Base-by-base conservation (phyloP, 2,329 filamentous ascomycete genomes). In the Pestalotiopsis sp. region DNA sequence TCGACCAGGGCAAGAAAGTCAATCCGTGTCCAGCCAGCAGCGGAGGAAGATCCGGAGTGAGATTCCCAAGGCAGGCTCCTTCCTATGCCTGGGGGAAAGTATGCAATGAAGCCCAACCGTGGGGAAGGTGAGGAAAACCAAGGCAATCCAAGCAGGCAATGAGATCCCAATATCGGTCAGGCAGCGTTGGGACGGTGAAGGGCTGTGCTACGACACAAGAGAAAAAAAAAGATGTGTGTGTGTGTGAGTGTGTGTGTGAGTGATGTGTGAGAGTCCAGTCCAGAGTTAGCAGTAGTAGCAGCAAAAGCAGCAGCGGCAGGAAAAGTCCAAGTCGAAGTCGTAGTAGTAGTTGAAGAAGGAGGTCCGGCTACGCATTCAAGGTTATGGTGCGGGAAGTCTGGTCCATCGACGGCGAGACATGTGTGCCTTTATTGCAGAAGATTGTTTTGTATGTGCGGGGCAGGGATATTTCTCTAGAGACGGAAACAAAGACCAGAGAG, bases 351-450 rank as follows among this genome's bases (percentile, higher is more conserved):
- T 79, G 78, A 79, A 78, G 75, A 78, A 77, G 77, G 76, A 81
- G 76, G 77, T 80, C 75, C 81, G 78, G 79, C 81, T 82, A 83
- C 83, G 82, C 82, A 81, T 81, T 82, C 80, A 78, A 79, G 75
- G 78, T 77, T 77, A 77, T 76, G 80, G 78, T 83, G 82, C 81
- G 82, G 80, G 82, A 81, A 81, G 78, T 80, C 58, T 78, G 80
- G 83, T 82, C 82, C 83, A 85, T 83, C 82, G 81, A 84, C 81
- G 81, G 84, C 83, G 84, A 87, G 83, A 85, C 84, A 86, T 85
- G 85, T 86, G 85, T 88, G 84, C 82, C 30, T 89, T 88, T 89
- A 88, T 88, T 88, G 85, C 84, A 85, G 83, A 83, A 52, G 81
- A 76, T 38, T 79, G 78, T 78, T 77, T 77, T 79, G 76, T 79